phyloP scores from a whole-genome alignment of 2,329 filamentous ascomycete species.

The Eurotiales sp. region DNA sequence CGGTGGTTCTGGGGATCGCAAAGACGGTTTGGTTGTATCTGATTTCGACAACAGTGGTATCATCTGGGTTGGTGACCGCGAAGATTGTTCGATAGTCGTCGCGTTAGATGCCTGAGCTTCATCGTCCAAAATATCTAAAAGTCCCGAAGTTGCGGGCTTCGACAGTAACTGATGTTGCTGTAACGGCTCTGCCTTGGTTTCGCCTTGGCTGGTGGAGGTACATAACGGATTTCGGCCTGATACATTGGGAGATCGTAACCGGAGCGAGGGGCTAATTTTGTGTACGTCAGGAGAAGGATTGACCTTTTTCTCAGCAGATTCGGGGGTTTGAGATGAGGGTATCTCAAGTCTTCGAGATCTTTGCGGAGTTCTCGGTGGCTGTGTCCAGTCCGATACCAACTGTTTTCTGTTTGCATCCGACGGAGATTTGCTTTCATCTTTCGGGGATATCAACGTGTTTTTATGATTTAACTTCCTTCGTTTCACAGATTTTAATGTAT shows the following conservation, averaged over 20 bases:
- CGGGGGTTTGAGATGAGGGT: conserved; percentile 42
- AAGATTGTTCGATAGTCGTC: not conserved
- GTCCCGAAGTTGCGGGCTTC: conserved; percentile 1
- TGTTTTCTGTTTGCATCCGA: conserved; percentile 1
- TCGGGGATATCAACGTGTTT: not conserved
- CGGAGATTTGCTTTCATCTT: not conserved
- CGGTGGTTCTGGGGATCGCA: not conserved
- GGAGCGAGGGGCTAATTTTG: conserved; percentile 25
- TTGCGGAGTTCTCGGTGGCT: conserved; percentile 29
- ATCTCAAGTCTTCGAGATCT: conserved; percentile 33
- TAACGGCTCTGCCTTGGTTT: not conserved
- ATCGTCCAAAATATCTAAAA: not conserved
- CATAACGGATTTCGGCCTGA: no score
- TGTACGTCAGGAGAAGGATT: conserved; percentile 34
- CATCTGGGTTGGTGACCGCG: not conserved
- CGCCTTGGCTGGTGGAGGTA: not conserved
- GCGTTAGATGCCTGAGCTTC: not conserved
- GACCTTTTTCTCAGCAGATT: conserved; percentile 37
- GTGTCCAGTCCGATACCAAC: not conserved
- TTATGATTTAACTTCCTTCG: conserved; percentile 20
- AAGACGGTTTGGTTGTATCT: not conserved
- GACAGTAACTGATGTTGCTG: no score
- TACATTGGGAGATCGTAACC: conserved; percentile 11
- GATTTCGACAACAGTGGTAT: not conserved
- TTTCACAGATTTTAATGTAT: conserved; percentile 18